Percentiles rank a stretch among this genome's conserved stretches.
These are phyloP conservation scores for Pseudonitzschia multiseries DNA, from an alignment of 108 stramenopile genomes.

Conservation along the genomic window DNA sequence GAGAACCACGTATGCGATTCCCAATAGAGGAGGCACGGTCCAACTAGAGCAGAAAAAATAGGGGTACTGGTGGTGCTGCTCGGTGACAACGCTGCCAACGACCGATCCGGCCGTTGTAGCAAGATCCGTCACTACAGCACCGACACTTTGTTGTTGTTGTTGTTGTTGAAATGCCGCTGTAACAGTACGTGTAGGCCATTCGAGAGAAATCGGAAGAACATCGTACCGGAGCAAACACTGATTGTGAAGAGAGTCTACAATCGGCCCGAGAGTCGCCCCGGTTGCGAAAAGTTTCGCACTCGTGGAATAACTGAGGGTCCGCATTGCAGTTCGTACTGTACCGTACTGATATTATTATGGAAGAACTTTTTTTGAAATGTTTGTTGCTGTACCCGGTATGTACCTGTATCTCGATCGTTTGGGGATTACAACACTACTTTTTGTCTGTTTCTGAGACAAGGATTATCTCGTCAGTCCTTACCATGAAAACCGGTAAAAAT, in stretches of 20 bases:
- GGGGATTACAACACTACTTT: no score
- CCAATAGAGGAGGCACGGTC: slow-evolving; percentile 78
- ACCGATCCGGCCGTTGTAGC: neutral
- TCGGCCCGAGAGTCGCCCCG: slow-evolving; percentile 65
- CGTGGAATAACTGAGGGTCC: slow-evolving; percentile 26
- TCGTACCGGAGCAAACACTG: slow-evolving; percentile 78
- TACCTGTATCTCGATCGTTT: no score
- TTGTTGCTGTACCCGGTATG: no score
- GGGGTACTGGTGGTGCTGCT: neutral
- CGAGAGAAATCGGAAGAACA: slow-evolving; percentile 50
- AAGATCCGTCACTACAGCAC: neutral
- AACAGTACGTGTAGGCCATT: no score
- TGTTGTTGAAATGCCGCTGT: neutral
- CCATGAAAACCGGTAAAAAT: no score
- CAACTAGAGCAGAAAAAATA: slow-evolving; percentile 66
- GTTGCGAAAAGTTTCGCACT: slow-evolving; percentile 49
- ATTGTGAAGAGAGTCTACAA: slow-evolving; percentile 84
- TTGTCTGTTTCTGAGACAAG: no score
- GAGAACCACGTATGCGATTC: slow-evolving; percentile 74
- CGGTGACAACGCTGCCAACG: neutral
- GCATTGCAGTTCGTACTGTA: slow-evolving; percentile 23
- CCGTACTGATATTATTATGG: no score
- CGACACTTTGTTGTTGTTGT: no score
- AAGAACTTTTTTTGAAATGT: no score
- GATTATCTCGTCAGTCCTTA: no score